A percentile compares a stretch with the other conserved stretches of the same genome.
Evolutionary conservation across 2,329 filamentous ascomycete species (phyloP).

Genomic region (Cytospora schulzeri): DNA sequence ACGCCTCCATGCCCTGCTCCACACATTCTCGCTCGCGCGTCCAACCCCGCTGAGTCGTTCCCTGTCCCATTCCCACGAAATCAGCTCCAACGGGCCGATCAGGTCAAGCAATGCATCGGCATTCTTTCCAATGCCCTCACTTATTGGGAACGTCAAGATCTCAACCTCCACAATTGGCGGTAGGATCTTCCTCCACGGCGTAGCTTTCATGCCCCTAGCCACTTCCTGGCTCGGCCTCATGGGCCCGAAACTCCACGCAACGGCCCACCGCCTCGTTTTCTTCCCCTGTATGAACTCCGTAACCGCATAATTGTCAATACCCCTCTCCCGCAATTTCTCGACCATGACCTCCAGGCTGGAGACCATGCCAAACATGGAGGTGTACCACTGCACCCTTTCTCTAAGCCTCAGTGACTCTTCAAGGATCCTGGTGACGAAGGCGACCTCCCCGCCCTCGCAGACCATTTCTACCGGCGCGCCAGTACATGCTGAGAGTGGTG

Average conservation of each 20-base stretch:
- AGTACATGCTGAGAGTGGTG: conserved; percentile 73
- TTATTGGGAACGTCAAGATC: conserved; percentile 48
- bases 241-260: conserved; percentile 82
- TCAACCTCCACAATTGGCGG: conserved; percentile 46
- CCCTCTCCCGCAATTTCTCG: conserved; percentile 55
- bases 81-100: conserved; percentile 59
- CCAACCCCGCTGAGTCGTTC: conserved; percentile 59
- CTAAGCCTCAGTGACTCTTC: conserved; percentile 38
- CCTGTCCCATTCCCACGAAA: conserved; percentile 65
- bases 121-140: conserved; percentile 44
- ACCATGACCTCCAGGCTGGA: conserved; percentile 67
- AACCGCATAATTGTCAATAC: conserved; percentile 78
- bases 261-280: conserved; percentile 81
- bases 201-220: conserved; percentile 47
- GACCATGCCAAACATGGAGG: conserved; percentile 84
- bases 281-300: conserved; percentile 76
- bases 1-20: conserved; percentile 73
- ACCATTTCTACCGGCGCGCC: conserved; percentile 87
- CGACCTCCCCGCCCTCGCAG: conserved; percentile 71
- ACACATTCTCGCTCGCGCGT: conserved; percentile 71
- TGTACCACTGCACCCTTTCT: conserved; percentile 79
- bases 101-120: conserved; percentile 44
- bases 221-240: conserved; percentile 60
- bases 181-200: conserved; percentile 45
- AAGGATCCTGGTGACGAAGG: conserved; percentile 81